These are phyloP conservation scores for Crucibulum laeve DNA, from an alignment of 768 basidiomycete species.

Conservation along the genomic window DNA sequence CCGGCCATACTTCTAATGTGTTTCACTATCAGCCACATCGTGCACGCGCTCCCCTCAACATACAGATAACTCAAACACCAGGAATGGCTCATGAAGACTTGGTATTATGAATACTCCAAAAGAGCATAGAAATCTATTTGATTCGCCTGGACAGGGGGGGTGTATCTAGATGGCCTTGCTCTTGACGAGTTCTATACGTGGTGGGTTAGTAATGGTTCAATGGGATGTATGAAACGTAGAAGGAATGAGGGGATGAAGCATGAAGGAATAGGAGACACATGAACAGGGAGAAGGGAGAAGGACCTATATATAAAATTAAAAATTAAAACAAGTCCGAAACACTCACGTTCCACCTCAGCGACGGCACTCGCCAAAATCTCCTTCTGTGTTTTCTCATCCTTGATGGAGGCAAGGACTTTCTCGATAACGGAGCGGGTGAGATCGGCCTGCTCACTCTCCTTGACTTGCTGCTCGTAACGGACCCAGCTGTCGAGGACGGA, in stretches of 20 bases:
- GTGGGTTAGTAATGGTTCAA: neutral
- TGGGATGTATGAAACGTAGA: neutral
- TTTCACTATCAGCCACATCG: too few species aligned
- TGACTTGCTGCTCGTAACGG: constrained; percentile 92
- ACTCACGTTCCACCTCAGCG: constrained; percentile 90
- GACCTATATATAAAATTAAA: neutral
- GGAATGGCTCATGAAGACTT: neutral
- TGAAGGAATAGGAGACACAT: too few species aligned
- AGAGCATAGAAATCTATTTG: constrained; percentile 4
- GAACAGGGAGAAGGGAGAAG: neutral
- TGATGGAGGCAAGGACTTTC: constrained; percentile 77
- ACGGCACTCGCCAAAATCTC: constrained; percentile 79
- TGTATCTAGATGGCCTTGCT: constrained; percentile 76
- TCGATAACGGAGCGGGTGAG: constrained; percentile 85
- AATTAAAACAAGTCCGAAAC: neutral
- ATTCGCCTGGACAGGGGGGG: constrained; percentile 1
- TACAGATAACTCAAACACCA: too few species aligned
- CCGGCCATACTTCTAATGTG: too few species aligned
- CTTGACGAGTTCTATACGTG: constrained; percentile 79
- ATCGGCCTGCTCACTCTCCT: constrained; percentile 94
- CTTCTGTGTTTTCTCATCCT: constrained; percentile 86
- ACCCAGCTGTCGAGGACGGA: constrained; percentile 97
- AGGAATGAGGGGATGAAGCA: neutral
- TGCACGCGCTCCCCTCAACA: too few species aligned
- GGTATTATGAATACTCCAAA: neutral